Evolutionary conservation across 2,329 filamentous ascomycete species (phyloP).

Genomic region (Tolypocladium tropicale): DNA sequence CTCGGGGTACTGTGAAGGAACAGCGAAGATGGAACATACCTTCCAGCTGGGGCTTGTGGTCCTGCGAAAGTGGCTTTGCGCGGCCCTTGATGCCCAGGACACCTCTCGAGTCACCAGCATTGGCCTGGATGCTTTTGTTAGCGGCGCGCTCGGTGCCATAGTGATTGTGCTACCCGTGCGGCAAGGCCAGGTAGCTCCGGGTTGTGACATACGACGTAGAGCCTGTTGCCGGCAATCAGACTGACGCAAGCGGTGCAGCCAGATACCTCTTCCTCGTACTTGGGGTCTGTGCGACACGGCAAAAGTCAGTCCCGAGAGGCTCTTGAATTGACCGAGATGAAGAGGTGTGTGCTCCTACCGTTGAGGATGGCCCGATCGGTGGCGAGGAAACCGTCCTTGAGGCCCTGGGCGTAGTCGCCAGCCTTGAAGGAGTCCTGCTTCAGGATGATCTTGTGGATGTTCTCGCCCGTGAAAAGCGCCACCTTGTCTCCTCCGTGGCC

Average conservation of each 20-base stretch:
- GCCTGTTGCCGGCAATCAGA: slow-evolving; percentile 80
- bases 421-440: slow-evolving; percentile 91
- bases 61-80: slow-evolving; percentile 95
- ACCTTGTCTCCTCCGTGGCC: slow-evolving; percentile 97
- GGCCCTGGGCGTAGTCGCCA: slow-evolving; percentile 85
- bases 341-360: slow-evolving; percentile 44
- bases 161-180: not conserved
- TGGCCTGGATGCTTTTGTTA: slow-evolving; percentile 51
- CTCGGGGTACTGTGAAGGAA: not conserved
- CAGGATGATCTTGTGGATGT: slow-evolving; percentile 87
- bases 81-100: slow-evolving; percentile 94
- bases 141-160: not conserved
- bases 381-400: slow-evolving; percentile 95
- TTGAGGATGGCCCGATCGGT: slow-evolving; percentile 93
- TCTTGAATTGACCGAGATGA: not conserved
- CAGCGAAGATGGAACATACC: slow-evolving; percentile 40
- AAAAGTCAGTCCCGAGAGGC: slow-evolving; percentile 1
- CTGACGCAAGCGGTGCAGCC: slow-evolving; percentile 93
- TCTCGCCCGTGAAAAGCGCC: slow-evolving; percentile 81
- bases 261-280: slow-evolving; percentile 95
- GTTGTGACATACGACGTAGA: slow-evolving; percentile 74
- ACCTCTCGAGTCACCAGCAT: slow-evolving; percentile 90
- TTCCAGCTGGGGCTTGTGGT: slow-evolving; percentile 98
- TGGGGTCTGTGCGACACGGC: slow-evolving; percentile 56
- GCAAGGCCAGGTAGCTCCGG: not conserved